Percentiles rank a stretch among this genome's conserved stretches.
phyloP scores from a whole-genome alignment of 352 stramenopile genomes.

The Thalassiosira oceanica region DNA sequence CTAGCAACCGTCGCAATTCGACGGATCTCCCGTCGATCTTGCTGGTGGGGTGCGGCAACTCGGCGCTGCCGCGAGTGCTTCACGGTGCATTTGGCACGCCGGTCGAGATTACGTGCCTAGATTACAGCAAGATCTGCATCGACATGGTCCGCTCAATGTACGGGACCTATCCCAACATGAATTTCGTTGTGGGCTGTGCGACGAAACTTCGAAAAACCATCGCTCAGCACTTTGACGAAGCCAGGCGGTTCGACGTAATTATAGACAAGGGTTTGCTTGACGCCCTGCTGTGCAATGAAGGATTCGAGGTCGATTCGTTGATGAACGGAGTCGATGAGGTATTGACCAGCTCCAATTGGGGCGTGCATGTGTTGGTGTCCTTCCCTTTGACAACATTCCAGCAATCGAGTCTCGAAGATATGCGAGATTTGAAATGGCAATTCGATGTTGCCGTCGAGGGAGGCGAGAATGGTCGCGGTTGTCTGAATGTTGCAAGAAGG shows the following conservation, averaged over 20 bases:
- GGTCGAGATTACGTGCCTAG: constrained; percentile 44
- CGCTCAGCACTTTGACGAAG: no score
- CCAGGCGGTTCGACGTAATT: constrained; percentile 53
- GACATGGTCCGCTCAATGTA: constrained; percentile 47
- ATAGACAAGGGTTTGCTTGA: constrained; percentile 76
- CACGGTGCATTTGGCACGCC: constrained; percentile 28
- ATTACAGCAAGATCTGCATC: constrained; percentile 63
- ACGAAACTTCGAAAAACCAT: constrained; percentile 39
- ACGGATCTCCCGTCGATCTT: constrained; percentile 26
- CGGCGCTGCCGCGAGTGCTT: constrained; percentile 49
- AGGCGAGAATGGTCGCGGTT: no score
- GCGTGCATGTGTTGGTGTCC: constrained; percentile 30
- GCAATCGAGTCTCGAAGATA: no score
- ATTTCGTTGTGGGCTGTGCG: constrained; percentile 66
- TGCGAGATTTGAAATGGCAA: no score
- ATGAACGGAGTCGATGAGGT: constrained; percentile 28
- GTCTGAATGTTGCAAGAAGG: no score
- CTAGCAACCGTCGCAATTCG: no score
- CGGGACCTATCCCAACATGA: constrained; percentile 26
- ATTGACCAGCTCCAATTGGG: constrained; percentile 25
- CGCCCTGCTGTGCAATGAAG: constrained; percentile 69
- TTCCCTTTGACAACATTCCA: constrained; percentile 26
- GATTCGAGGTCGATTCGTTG: constrained; percentile 43
- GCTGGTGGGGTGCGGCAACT: constrained; percentile 68
- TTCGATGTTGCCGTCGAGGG: no score